Evolutionary conservation across 2,329 filamentous ascomycete genomes (phyloP), one percentile per base, ranked within the genome.

Genomic region (Exophiala dermatitidis): DNA sequence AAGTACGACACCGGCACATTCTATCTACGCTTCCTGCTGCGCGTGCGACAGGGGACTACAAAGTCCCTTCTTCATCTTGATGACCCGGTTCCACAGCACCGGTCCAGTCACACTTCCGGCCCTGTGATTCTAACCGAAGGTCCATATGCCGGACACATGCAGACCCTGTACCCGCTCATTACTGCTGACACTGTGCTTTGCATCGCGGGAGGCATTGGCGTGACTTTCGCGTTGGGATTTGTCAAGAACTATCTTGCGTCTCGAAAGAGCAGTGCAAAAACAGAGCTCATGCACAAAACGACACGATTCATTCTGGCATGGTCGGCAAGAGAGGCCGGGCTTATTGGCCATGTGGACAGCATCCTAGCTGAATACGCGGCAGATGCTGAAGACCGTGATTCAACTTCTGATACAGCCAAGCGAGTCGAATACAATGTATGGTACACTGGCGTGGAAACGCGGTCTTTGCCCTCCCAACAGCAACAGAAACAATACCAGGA

Each of bases 151-250:
- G 52, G 52, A 8, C 55, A 55, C 30, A 46, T 8, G 30, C 37
- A 31, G n/a, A 31, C 52, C 19, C 36, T 45, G 5, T 43, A 47
- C 12, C 9, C 30, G 28, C 55, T 58, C 12, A 1, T 19, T 3
- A 8, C 38, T 28, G 52, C 55, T 30, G 68, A 68, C 3, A 68
- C 63, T 3, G 59, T 71, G 8, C 53, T 71, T 1, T 47, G 69
- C 9, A 62, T 71, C 33, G 67, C 68, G 3, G 68, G 68, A 0
- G 68, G 68, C 1, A 69, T 71, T 41, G 68, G 68, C 1, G 69
- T 70, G 44, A 71, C 68, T 1, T 55, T 30, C 41, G n/a, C 45
- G 1, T 8, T 46, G 41, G 48, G 51, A 7, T 52, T 54, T 19
- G 44, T 43, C 6, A 48, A 50, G 12, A 48, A 55, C 37, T 58